Evolutionary conservation across 1,284 basidiomycete species (phyloP), one percentile per base, ranked within the genome.

Genomic region (Afroboletus lepidellus): DNA sequence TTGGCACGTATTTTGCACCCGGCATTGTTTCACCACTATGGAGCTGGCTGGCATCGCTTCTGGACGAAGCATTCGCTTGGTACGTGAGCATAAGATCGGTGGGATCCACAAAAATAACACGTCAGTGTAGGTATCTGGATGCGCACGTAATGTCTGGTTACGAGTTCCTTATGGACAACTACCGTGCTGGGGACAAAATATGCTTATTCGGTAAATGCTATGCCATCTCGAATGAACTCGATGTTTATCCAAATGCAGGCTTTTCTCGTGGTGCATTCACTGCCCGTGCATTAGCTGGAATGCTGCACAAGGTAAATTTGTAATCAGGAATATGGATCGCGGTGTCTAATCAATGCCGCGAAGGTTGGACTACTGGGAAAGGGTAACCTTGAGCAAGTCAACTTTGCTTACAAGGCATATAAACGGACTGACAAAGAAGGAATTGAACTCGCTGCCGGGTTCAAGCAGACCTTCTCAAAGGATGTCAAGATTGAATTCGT

Each of bases 241-340:
- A 3, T 46, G 24, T 42, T 58, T 18, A 64, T 36, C 16, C 39
- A 42, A 29, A 23, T 12, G 8, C 50, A 84, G 84, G 86, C 0
- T 90, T 90, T 61, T 88, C 85, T 46, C 78, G 87, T 27, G 87
- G 87, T 3, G 85, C 89, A 13, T 90, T 90, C 60, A 89, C 85
- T 5, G 88, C 87, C 27, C 76, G 87, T 34, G 85, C 86, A 9
- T 72, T 91, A 23, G 88, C 82, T 29, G 87, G 88, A 13, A 78
- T 86, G 69, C 65, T 83, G 21, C 57, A 71, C 55, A 84, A 72
- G 67, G 79, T 77, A 46, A 46, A 24, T 24, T 11, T 3, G 16
- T 46, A 8, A 25, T 16, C 33, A 9, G 18, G 4, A 37, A 4
- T 50, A 33, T 46, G 11, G 13, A 50, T 15, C 29, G 12, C 16